phyloP scores from a whole-genome alignment of 2,329 filamentous ascomycete species.

The Camillea tinctor region DNA sequence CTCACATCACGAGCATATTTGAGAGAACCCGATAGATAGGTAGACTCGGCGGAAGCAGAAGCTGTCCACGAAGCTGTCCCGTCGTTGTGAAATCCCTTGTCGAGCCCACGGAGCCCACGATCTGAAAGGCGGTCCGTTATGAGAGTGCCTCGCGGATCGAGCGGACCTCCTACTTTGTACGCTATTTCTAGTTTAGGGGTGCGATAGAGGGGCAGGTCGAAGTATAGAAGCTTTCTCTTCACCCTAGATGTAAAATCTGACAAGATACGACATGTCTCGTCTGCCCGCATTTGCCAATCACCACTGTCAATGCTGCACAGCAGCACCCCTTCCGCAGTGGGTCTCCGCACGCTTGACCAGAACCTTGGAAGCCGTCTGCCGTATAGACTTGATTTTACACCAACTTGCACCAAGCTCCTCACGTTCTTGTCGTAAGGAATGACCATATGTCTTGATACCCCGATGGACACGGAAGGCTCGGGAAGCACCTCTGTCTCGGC shows the following conservation, averaged over 20 bases:
- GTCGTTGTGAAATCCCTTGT: conserved; percentile 31
- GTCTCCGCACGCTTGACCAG: conserved; percentile 36
- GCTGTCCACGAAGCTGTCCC: conserved; percentile 39
- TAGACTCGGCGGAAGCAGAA: conserved; percentile 30
- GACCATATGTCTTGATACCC: conserved; percentile 35
- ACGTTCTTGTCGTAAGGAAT: conserved; percentile 25
- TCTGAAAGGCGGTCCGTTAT: conserved; percentile 14
- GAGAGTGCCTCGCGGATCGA: not conserved
- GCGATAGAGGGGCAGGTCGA: conserved; percentile 28
- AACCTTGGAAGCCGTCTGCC: conserved; percentile 23
- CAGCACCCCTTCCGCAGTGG: conserved; percentile 33
- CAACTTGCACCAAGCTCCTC: conserved; percentile 39
- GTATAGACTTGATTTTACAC: conserved; percentile 25
- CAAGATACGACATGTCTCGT: conserved; percentile 34
- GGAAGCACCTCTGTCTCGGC: conserved; percentile 41
- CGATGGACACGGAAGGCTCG: conserved; percentile 35
- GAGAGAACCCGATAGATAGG: conserved; percentile 24
- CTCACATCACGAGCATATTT: conserved; percentile 11
- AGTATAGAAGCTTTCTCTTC: conserved; percentile 27
- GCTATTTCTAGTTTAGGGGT: conserved; percentile 43
- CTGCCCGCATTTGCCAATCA: conserved; percentile 34
- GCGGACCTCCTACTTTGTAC: conserved; percentile 31
- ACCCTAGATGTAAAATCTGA: conserved; percentile 31
- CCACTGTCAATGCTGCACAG: conserved; percentile 44
- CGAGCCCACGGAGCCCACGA: conserved; percentile 38